phyloP scores from a whole-genome alignment of 495 filamentous ascomycete genomes.

The Daldinia loculata region DNA sequence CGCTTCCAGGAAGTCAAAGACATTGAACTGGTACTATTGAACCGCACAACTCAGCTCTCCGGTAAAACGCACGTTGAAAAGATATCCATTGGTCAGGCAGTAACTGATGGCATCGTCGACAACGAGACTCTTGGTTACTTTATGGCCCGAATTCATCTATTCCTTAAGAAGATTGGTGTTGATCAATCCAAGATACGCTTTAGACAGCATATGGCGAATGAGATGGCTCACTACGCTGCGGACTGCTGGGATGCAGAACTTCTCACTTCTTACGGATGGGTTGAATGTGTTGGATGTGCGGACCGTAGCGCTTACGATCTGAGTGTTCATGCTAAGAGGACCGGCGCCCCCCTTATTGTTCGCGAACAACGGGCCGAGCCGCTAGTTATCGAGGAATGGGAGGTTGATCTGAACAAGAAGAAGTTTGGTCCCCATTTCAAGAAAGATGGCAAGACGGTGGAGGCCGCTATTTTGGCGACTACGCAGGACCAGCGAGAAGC shows the following conservation, averaged over 20 bases:
- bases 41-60: conserved; percentile 64
- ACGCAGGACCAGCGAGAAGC: conserved; percentile 64
- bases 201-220: conserved; percentile 75
- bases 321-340: conserved; percentile 69
- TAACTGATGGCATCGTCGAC: conserved; percentile 66
- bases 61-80: conserved; percentile 66
- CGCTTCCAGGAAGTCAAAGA: conserved; percentile 74
- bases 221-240: conserved; percentile 76
- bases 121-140: conserved; percentile 79
- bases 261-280: conserved; percentile 72
- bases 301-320: conserved; percentile 75
- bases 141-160: conserved; percentile 69
- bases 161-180: conserved; percentile 68
- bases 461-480: conserved; percentile 64
- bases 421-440: conserved; percentile 71
- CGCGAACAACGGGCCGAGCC: conserved; percentile 65
- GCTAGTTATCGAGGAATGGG: conserved; percentile 66
- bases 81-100: conserved; percentile 67
- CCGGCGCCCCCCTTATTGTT: conserved; percentile 67
- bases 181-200: conserved; percentile 71
- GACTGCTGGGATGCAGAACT: conserved; percentile 79
- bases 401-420: conserved; percentile 69
- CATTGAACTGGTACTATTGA: conserved; percentile 68
- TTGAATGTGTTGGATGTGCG: conserved; percentile 76
- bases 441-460: conserved; percentile 67